Base-by-base conservation (phyloP, 371 early-diverging fungal genomes). In the Parasitella parasitica region DNA sequence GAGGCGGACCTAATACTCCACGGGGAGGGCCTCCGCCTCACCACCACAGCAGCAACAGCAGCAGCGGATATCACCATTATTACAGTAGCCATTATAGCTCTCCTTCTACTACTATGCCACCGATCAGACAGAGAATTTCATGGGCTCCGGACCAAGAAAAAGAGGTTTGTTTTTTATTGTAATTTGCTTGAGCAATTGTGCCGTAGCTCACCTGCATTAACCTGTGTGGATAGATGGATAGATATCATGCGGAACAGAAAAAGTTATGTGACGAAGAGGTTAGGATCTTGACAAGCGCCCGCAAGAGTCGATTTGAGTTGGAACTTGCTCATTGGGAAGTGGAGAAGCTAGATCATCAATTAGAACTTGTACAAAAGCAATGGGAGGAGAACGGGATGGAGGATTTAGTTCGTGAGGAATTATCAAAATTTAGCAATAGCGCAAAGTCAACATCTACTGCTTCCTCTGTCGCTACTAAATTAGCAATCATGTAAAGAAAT, bases 301-400 rank as follows among this genome's bases (percentile, higher is more conserved):
- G 86, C 30, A 81, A 77, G 57, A 74, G 78, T 30, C 64, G 72
- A 16, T 84, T 85, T 59, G 84, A 87, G 22, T 52, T 77, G 22
- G 72, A 67, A 56, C 32, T 87, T 51, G 76, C 81, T 0, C 76
- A 77, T 55, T 85, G 84, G 85, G 88, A 87, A 54, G 77, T 79
- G 5, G 72, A 69, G 34, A 85, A 84, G 62, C 68, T 80, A 59
- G 83, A 81, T 26, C 71, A 77, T 52, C 85, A 85, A 63, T 38
- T 81, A 22, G 78, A 77, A 32, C 61, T 84, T 6, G 79, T 86
- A 8, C 73, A 74, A 30, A 67, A 66, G 37, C 84, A 86, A 61
- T 70, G 82, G 71, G 81, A 82, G 35, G 82, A 83, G 30, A 64
- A 73, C 43, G 79, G 76, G 8, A 64, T 77, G 69, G 78, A 80